Conservation (phyloP, 352 stramenopile genomes). For the Phytophthora pluvialis region DNA sequence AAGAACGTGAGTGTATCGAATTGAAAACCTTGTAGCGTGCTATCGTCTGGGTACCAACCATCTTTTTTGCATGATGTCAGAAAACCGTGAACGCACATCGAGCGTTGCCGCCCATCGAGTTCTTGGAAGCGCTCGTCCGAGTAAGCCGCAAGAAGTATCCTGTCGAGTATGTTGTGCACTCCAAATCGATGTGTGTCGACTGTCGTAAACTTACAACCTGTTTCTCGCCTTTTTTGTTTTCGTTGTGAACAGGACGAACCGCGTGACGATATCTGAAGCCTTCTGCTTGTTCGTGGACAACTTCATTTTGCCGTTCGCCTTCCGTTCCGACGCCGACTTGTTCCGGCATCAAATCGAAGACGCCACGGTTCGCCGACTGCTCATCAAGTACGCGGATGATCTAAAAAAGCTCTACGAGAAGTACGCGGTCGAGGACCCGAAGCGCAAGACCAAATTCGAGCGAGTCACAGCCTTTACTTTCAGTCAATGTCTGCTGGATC, state of each 20-base stretch:
- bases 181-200: not conserved
- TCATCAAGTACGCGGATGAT: slow-evolving; percentile 71
- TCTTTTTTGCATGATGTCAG: slow-evolving; percentile 9
- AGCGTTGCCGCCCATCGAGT: slow-evolving; percentile 59
- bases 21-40: not conserved
- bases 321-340: slow-evolving; percentile 72
- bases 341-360: slow-evolving; percentile 81
- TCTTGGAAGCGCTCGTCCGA: slow-evolving; percentile 71
- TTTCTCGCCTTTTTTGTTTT: not conserved
- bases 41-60: not conserved
- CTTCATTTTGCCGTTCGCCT: slow-evolving; percentile 75
- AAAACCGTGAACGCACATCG: slow-evolving; percentile 53
- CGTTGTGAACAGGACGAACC: slow-evolving; percentile 45
- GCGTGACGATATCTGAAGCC: slow-evolving; percentile 72
- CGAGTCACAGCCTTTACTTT: slow-evolving; percentile 71
- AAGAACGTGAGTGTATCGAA: slow-evolving; percentile 39
- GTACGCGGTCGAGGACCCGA: slow-evolving; percentile 57
- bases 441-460: slow-evolving; percentile 45
- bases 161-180: slow-evolving; percentile 47
- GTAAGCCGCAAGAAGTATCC: slow-evolving; percentile 69
- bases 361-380: slow-evolving; percentile 60
- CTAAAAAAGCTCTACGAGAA: slow-evolving; percentile 60
- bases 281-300: slow-evolving; percentile 83
- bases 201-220: not conserved
- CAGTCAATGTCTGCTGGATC: slow-evolving; percentile 66